Evolutionary conservation across 768 basidiomycete species (phyloP), one percentile per base, ranked within the genome.

Genomic region (Inosperma sp.): DNA sequence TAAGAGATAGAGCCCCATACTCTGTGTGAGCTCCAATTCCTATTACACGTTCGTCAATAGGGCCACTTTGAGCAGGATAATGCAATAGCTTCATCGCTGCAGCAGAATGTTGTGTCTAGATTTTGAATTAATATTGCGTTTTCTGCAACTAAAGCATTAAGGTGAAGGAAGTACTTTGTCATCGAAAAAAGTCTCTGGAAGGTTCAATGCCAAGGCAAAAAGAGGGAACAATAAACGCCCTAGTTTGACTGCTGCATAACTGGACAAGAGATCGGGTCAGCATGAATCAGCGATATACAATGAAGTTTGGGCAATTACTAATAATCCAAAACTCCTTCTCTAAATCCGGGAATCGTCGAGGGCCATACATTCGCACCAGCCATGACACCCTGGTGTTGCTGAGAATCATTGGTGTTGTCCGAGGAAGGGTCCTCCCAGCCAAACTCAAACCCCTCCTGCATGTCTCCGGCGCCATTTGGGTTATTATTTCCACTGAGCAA

Each of bases 401-500:
- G 53, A 40, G 31, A 58, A 31, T 52, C 64, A 17, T 56, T 57
- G 1, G 40, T 58, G 37, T 67, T 59, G 2, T 27, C 42, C 7
- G 50, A 49, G 9, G 70, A 58, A 0, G 77, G 61, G 21, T 72
- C 66, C 62, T 91, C 86, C 76, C 80, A 84, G 3, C 90, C 89
- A 50, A 95, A 75, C 58, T 93, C 86, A 64, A 93, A 95, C 3
- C 86, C 92, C 64, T 97, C 93, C 62, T 94, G 90, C 48, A 94
- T 67, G 62, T 97, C 93, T 1, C 93, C 93, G n/a, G 78, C 69
- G 40, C 79, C 78, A n/a, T 79, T 73, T 0, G 88, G 82, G 59
- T 93, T 79, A 47, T 83, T 86, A 62, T 91, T 91, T 43, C 79
- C 81, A 49, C 82, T 84, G 5, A 85, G 72, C 2, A 91, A 64